A percentile compares a stretch with the other conserved stretches of the same genome.
phyloP scores from a whole-genome alignment of 805 yeast genomes.

The Kazachstania kunashirensis region DNA sequence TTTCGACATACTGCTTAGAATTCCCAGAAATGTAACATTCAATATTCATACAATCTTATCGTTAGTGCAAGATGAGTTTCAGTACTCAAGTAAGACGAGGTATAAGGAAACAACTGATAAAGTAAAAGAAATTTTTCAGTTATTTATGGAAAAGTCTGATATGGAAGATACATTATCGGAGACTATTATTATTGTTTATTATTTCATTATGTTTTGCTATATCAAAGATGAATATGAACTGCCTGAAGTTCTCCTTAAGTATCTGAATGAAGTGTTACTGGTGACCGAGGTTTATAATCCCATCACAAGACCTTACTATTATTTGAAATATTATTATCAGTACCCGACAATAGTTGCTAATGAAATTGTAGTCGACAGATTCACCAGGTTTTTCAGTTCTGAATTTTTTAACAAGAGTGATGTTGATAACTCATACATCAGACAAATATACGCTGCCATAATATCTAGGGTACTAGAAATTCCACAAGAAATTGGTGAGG shows the following conservation, averaged over 20 bases:
- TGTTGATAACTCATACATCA: neutral
- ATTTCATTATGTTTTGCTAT: constrained; percentile 11
- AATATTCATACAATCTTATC: constrained; percentile 25
- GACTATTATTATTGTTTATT: constrained; percentile 15
- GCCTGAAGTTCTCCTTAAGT: constrained; percentile 13
- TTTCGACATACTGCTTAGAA: constrained; percentile 29
- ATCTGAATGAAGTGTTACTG: constrained; percentile 17
- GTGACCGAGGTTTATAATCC: constrained; percentile 10
- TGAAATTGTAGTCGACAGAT: constrained; percentile 6
- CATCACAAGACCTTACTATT: constrained; percentile 4
- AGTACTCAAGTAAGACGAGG: constrained; percentile 17
- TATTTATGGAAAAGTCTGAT: constrained; percentile 14
- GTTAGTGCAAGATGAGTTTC: constrained; percentile 14
- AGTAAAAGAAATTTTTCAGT: constrained; percentile 24
- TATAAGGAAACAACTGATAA: constrained; percentile 21
- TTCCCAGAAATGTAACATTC: constrained; percentile 29
- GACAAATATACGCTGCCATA: constrained; percentile 36
- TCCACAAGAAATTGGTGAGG: constrained; percentile 34
- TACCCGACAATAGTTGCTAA: constrained; percentile 2
- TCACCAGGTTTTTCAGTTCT: neutral
- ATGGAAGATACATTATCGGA: constrained; percentile 15
- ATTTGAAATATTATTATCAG: constrained; percentile 9
- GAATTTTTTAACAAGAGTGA: constrained; percentile 3
- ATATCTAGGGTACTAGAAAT: constrained; percentile 56
- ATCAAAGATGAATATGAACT: constrained; percentile 10